Evolutionary conservation across 768 basidiomycete species (phyloP).

Genomic region (Rhodotorula diobovata): DNA sequence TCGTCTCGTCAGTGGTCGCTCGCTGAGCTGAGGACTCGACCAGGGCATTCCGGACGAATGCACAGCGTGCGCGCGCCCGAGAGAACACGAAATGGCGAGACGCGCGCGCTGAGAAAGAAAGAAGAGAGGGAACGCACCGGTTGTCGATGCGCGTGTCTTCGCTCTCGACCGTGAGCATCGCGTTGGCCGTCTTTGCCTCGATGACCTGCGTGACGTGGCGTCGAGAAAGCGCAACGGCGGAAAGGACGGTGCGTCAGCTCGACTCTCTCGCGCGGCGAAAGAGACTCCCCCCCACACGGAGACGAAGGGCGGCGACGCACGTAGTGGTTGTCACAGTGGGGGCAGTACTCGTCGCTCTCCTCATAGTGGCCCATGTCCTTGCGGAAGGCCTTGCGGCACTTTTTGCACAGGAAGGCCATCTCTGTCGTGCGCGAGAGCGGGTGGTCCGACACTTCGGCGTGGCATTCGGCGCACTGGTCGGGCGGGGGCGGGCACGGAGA

Average conservation of each 20-base stretch:
- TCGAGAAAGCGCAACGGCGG: too few species aligned
- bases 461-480: conserved; percentile 76
- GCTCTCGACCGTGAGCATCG: conserved; percentile 78
- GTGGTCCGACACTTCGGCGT: conserved; percentile 77
- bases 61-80: not conserved
- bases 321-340: conserved; percentile 97
- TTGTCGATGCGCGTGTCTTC: conserved; percentile 85
- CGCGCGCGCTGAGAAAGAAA: not conserved
- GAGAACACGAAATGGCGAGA: too few species aligned
- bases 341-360: conserved; percentile 96
- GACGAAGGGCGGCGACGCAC: conserved; percentile 54
- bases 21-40: not conserved
- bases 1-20: not conserved
- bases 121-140: conserved; percentile 55
- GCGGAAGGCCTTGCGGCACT: conserved; percentile 90
- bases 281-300: too few species aligned
- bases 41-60: not conserved
- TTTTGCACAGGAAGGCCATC: conserved; percentile 79
- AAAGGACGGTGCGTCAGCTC: too few species aligned
- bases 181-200: conserved; percentile 84
- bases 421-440: conserved; percentile 68
- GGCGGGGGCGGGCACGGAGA: not conserved
- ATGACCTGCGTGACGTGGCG: conserved; percentile 59
- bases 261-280: too few species aligned
- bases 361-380: conserved; percentile 91